phyloP scores from a whole-genome alignment of 495 filamentous ascomycete genomes.

The Hyaloscypha bicolor region DNA sequence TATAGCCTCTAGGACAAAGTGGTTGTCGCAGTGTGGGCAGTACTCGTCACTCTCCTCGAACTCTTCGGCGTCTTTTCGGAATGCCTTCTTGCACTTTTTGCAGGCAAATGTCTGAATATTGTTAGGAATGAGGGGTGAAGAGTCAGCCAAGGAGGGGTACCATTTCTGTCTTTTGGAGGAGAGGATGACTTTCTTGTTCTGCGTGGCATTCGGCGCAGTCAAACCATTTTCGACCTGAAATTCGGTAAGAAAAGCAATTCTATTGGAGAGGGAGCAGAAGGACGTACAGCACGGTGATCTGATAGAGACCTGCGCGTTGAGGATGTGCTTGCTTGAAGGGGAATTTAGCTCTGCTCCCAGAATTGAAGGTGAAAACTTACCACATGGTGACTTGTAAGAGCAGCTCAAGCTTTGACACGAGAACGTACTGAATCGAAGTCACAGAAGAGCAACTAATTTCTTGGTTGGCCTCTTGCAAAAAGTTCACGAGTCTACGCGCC shows the following conservation, averaged over 20 bases:
- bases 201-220: constrained; percentile 96
- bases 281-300: constrained; percentile 89
- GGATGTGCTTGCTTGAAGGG: constrained; percentile 79
- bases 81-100: constrained; percentile 98
- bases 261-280: neutral
- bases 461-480: neutral
- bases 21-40: constrained; percentile 99
- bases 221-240: constrained; percentile 89
- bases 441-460: too few relatives aligned
- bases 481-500: neutral
- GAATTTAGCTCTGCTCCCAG: neutral
- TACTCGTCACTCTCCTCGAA: constrained; percentile 99
- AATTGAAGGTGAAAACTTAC: constrained; percentile 7
- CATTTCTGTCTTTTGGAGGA: constrained; percentile 83
- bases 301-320: constrained; percentile 97
- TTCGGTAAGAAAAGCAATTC: constrained; percentile 10
- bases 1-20: constrained; percentile 88
- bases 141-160: constrained; percentile 38
- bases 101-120: constrained; percentile 66
- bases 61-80: constrained; percentile 87
- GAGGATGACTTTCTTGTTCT: constrained; percentile 74
- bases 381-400: constrained; percentile 17
- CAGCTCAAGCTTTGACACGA: neutral
- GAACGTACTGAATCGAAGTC: too few relatives aligned
- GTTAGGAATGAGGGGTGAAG: neutral